Evolutionary conservation across 208 protist genomes (phyloP).

Genomic region (Leishmania martiniquensis): DNA sequence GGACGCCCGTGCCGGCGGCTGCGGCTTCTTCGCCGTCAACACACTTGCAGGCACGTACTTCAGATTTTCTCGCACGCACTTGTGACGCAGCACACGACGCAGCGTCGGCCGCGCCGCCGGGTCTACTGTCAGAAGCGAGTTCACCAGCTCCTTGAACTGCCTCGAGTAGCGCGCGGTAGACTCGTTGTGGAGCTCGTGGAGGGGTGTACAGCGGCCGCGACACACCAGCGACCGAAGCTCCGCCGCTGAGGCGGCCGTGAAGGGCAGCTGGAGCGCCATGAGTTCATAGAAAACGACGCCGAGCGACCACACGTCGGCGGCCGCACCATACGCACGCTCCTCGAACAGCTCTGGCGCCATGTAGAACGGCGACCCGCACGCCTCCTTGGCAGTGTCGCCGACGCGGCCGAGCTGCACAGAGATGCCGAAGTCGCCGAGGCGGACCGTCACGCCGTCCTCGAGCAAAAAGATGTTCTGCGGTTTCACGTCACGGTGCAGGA

Average conservation of each 20-base stretch:
- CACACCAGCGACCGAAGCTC: slow-evolving; percentile 12
- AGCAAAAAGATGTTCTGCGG: slow-evolving; percentile 89
- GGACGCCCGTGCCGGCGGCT: background rate
- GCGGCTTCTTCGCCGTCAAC: slow-evolving; percentile 28
- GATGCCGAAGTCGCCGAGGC: slow-evolving; percentile 90
- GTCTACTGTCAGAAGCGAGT: slow-evolving; percentile 63
- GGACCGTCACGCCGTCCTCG: slow-evolving; percentile 51
- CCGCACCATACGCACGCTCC: slow-evolving; percentile 88
- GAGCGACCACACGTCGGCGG: slow-evolving; percentile 96
- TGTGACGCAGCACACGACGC: slow-evolving; percentile 54
- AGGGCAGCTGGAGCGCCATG: slow-evolving; percentile 67
- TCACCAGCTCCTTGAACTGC: slow-evolving; percentile 58
- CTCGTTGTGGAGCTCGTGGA: slow-evolving; percentile 14
- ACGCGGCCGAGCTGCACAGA: slow-evolving; percentile 53
- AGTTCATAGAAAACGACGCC: slow-evolving; percentile 96
- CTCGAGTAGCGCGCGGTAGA: slow-evolving; percentile 39
- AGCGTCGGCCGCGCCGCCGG: slow-evolving; percentile 58
- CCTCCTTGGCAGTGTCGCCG: slow-evolving; percentile 53
- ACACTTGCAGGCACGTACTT: slow-evolving; percentile 38
- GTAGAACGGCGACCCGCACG: slow-evolving; percentile 90
- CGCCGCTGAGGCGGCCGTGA: slow-evolving; percentile 31
- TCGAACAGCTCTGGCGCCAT: slow-evolving; percentile 94
- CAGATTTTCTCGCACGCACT: slow-evolving; percentile 55
- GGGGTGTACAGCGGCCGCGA: slow-evolving; percentile 18
- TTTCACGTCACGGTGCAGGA: slow-evolving; percentile 91